phyloP scores from a whole-genome alignment of 2,329 filamentous ascomycete genomes.

The Sphaceloma murrayae region DNA sequence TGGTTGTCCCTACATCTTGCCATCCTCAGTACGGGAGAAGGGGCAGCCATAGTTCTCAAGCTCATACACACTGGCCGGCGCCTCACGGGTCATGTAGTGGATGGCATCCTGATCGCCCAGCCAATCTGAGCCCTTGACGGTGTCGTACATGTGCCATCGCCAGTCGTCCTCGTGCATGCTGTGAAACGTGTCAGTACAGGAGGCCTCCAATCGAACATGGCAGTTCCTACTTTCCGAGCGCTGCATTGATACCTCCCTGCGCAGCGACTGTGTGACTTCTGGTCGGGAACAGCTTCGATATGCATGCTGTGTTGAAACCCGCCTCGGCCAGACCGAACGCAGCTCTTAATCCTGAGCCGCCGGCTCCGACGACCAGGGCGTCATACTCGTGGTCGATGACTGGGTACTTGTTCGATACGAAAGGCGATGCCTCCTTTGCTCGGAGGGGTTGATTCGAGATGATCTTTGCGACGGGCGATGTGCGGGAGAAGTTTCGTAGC shows the following conservation, averaged over 20 bases:
- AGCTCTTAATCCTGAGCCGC: constrained; percentile 70
- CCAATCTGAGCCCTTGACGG: constrained; percentile 96
- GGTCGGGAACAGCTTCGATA: constrained; percentile 77
- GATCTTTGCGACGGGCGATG: constrained; percentile 71
- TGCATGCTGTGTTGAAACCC: constrained; percentile 82
- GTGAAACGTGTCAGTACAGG: constrained; percentile 16
- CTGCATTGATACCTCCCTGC: constrained; percentile 75
- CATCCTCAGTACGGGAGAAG: constrained; percentile 92
- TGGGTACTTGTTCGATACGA: constrained; percentile 82
- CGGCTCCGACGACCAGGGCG: constrained; percentile 84
- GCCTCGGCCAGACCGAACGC: constrained; percentile 81
- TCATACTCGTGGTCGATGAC: constrained; percentile 99
- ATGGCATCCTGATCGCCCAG: constrained; percentile 95
- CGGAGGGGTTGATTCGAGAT: constrained; percentile 76
- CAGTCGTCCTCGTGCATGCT: constrained; percentile 95
- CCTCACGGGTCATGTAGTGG: constrained; percentile 97
- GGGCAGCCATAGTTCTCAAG: constrained; percentile 96
- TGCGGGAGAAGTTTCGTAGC: constrained; percentile 72
- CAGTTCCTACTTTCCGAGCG: constrained; percentile 58
- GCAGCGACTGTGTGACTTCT: constrained; percentile 73
- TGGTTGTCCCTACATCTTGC: constrained; percentile 63
- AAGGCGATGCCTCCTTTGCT: constrained; percentile 85
- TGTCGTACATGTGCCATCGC: constrained; percentile 99
- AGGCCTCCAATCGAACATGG: constrained; percentile 10
- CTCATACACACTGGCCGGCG: constrained; percentile 82